phyloP scores from a whole-genome alignment of 2,329 filamentous ascomycete genomes.

The Aspergillus glaucus region DNA sequence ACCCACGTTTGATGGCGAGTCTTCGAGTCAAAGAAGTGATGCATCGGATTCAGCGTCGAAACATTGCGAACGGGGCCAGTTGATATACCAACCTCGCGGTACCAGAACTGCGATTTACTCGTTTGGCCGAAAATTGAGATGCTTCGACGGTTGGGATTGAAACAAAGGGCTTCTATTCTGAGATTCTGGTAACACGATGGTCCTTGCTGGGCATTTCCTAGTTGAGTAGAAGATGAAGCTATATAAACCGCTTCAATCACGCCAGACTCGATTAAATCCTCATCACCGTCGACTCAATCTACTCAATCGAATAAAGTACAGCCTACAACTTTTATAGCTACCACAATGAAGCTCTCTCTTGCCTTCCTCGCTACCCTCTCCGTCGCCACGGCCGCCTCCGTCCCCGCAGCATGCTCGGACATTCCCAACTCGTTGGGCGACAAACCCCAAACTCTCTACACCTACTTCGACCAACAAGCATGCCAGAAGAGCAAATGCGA shows the following conservation, averaged over 20 bases:
- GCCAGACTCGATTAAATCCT: background rate
- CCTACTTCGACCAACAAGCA: conserved; percentile 7
- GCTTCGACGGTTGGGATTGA: background rate
- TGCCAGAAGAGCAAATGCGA: conserved; percentile 7
- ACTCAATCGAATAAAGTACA: background rate
- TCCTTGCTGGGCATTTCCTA: background rate
- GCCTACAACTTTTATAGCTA: too few relatives aligned
- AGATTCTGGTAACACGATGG: background rate
- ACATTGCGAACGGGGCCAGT: background rate
- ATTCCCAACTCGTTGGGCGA: conserved; percentile 7
- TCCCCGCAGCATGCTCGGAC: conserved; percentile 3
- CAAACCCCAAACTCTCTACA: conserved; percentile 5
- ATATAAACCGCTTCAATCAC: background rate
- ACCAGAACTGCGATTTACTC: background rate
- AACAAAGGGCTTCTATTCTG: background rate
- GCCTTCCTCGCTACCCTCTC: background rate
- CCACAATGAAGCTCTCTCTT: conserved; percentile 1
- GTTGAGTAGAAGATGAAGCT: background rate
- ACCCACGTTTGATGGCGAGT: background rate
- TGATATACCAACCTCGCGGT: background rate
- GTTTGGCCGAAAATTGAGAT: background rate
- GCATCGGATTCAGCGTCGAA: background rate
- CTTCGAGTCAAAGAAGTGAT: background rate
- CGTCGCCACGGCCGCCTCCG: background rate
- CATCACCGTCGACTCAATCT: background rate